phyloP scores from a whole-genome alignment of 2,329 filamentous ascomycete species.

The Penicillium aurantiogriseum region DNA sequence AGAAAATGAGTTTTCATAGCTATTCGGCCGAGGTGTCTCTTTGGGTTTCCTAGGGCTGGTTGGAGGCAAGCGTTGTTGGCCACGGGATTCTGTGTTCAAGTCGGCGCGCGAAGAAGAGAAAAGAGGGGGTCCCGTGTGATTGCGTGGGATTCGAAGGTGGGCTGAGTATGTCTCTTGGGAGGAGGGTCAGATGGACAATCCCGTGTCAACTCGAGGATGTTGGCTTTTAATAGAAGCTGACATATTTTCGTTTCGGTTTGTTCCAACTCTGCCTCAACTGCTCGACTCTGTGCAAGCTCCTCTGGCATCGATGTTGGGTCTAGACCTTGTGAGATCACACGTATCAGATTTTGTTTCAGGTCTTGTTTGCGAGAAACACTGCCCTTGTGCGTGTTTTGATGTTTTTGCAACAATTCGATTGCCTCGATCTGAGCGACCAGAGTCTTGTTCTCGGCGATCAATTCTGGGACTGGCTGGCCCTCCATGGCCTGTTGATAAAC shows the following conservation, averaged over 20 bases:
- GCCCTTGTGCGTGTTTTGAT: slow-evolving; percentile 28
- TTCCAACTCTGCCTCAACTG: slow-evolving; percentile 34
- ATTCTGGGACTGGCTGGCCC: slow-evolving; percentile 33
- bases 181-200: not conserved
- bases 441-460: slow-evolving; percentile 37
- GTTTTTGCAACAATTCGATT: slow-evolving; percentile 34
- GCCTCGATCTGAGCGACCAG: slow-evolving; percentile 40
- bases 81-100: slow-evolving; percentile 1
- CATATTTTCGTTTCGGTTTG: slow-evolving; percentile 36
- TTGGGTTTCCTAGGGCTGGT: slow-evolving; percentile 7
- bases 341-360: slow-evolving; percentile 38
- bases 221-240: slow-evolving; percentile 32
- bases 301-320: slow-evolving; percentile 32
- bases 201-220: slow-evolving; percentile 25
- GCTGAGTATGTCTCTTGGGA: not conserved
- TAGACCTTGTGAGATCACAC: slow-evolving; percentile 35
- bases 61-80: slow-evolving; percentile 1
- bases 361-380: slow-evolving; percentile 33
- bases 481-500: slow-evolving; percentile 40
- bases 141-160: not conserved
- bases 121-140: not conserved
- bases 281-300: slow-evolving; percentile 36
- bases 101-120: not conserved
- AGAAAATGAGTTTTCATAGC: slow-evolving; percentile 32
- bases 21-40: slow-evolving; percentile 6